A percentile compares a stretch with the other conserved stretches of the same genome.
Conservation (phyloP, 2,329 filamentous ascomycete genomes). For the Apiospora arundinis region DNA sequence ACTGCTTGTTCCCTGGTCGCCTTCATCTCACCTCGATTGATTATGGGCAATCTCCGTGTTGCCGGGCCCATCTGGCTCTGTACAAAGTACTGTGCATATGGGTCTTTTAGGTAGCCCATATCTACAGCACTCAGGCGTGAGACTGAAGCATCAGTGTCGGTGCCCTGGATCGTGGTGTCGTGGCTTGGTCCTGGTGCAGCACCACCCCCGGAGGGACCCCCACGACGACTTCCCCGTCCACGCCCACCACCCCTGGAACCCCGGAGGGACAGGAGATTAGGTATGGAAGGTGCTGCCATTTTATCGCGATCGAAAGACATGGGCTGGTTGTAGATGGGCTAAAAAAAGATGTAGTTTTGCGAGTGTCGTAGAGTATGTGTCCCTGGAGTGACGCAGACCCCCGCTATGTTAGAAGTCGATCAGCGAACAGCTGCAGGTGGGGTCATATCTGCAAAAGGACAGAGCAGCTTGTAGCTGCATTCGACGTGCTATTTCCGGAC, state of each 20-base stretch:
- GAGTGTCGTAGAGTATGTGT: neutral
- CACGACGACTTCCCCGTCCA: conserved; percentile 39
- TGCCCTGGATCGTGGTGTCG: conserved; percentile 83
- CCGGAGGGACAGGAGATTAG: conserved; percentile 72
- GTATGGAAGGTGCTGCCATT: conserved; percentile 79
- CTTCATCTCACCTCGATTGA: conserved; percentile 78
- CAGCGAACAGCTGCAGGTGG: conserved; percentile 6
- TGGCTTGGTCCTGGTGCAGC: conserved; percentile 48
- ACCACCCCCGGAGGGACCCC: conserved; percentile 26
- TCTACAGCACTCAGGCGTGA: conserved; percentile 89
- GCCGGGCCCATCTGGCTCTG: conserved; percentile 50
- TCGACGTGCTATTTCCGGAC: neutral
- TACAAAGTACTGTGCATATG: conserved; percentile 76
- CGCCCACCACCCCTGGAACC: conserved; percentile 53
- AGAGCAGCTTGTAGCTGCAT: neutral
- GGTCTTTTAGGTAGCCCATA: conserved; percentile 83
- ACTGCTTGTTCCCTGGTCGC: neutral
- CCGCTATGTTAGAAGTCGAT: conserved; percentile 13
- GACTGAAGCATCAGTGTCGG: conserved; percentile 88
- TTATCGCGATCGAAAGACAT: conserved; percentile 25
- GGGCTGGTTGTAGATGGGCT: neutral
- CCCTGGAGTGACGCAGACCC: neutral
- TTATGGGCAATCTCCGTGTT: conserved; percentile 80
- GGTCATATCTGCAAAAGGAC: neutral
- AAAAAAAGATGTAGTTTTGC: conserved; percentile 22